These are phyloP conservation scores for Cajanus cajan DNA, from an alignment of 306 rosid species.

Conservation along the genomic window DNA sequence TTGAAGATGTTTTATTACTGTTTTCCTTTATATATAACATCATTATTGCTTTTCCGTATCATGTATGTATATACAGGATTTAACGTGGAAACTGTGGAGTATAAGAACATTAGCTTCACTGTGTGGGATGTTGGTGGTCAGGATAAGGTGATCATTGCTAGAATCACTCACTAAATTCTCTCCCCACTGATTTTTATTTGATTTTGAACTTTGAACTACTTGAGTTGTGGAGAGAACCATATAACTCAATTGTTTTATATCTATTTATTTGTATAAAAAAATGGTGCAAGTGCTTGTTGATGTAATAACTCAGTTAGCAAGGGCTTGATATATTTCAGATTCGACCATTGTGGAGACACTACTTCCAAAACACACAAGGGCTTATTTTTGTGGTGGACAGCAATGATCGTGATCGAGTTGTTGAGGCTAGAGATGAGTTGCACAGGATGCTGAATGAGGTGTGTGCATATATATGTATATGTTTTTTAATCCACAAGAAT, in stretches of 20 bases:
- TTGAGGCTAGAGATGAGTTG: slow-evolving; percentile 71
- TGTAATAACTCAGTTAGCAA: neutral
- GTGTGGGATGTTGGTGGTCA: slow-evolving; percentile 69
- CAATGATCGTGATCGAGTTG: slow-evolving; percentile 72
- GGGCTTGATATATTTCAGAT: slow-evolving; percentile 25
- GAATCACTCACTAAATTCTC: neutral
- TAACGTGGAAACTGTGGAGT: slow-evolving; percentile 59
- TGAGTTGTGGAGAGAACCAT: neutral
- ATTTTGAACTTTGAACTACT: neutral
- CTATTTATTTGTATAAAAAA: neutral
- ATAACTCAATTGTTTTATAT: no score
- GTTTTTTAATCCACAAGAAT: no score
- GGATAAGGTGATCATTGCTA: slow-evolving; percentile 41
- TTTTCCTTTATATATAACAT: neutral
- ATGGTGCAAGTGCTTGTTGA: neutral
- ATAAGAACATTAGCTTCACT: slow-evolving; percentile 57
- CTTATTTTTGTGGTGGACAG: slow-evolving; percentile 75
- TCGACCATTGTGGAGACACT: slow-evolving; percentile 66
- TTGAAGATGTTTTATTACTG: neutral
- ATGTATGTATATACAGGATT: slow-evolving; percentile 38
- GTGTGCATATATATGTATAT: neutral
- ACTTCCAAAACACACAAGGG: slow-evolving; percentile 76
- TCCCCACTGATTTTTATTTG: neutral
- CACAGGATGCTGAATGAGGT: slow-evolving; percentile 78
- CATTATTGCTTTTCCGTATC: neutral